These are phyloP conservation scores for Escallonia herrerae DNA, from an alignment of 129 eudicot species.

Conservation along the genomic window DNA sequence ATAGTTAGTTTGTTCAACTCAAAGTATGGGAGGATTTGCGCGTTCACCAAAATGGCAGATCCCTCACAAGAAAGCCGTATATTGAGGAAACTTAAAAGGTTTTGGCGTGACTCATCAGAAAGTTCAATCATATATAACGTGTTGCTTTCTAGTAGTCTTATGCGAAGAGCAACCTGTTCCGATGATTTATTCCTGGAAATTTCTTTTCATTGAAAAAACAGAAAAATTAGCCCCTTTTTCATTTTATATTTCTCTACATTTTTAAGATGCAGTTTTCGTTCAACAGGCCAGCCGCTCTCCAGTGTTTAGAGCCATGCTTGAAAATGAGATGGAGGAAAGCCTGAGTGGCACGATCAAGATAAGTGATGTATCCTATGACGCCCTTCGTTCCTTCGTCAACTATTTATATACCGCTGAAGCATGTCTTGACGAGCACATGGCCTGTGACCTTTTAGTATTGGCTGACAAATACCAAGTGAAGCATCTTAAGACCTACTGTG, in stretches of 20 bases:
- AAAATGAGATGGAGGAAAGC: slow-evolving; percentile 92
- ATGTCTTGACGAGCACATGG: slow-evolving; percentile 75
- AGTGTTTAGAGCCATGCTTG: slow-evolving; percentile 93
- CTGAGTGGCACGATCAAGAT: slow-evolving; percentile 87
- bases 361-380: slow-evolving; percentile 76
- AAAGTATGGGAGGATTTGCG: background rate
- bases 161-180: too few species aligned
- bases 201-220: too few species aligned
- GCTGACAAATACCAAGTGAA: slow-evolving; percentile 90
- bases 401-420: slow-evolving; percentile 91
- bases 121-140: too few species aligned
- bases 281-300: slow-evolving; percentile 89
- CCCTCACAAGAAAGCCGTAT: too few species aligned
- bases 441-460: slow-evolving; percentile 71
- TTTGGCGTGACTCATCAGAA: too few species aligned
- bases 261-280: background rate
- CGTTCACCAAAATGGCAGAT: too few species aligned
- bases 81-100: too few species aligned
- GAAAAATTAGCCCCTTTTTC: too few species aligned
- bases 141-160: too few species aligned
- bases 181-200: too few species aligned
- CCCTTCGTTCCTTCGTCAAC: slow-evolving; percentile 73
- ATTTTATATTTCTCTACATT: too few species aligned
- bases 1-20: too few species aligned
- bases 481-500: slow-evolving; percentile 81